Evolutionary conservation across 371 early-diverging fungal genomes (phyloP).

Genomic region (Lichtheimia hyalospora): DNA sequence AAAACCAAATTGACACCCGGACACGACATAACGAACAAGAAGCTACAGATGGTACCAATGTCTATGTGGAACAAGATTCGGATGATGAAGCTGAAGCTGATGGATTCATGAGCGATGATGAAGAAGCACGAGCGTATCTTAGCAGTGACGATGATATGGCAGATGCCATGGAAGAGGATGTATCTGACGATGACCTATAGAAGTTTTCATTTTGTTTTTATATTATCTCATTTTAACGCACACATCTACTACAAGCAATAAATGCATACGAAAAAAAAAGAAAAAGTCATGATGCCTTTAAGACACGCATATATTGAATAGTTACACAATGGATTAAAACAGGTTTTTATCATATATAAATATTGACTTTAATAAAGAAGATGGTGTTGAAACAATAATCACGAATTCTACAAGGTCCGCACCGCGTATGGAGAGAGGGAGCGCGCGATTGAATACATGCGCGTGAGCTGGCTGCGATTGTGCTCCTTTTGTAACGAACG

Average conservation of each 20-base stretch:
- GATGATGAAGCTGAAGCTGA: constrained; percentile 51
- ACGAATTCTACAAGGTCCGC: too few relatives aligned
- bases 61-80: constrained; percentile 63
- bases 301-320: too few relatives aligned
- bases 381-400: too few relatives aligned
- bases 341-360: too few relatives aligned
- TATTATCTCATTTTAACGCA: not conserved
- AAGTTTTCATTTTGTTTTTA: not conserved
- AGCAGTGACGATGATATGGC: constrained; percentile 10
- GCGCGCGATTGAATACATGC: too few relatives aligned
- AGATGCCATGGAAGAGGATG: constrained; percentile 2
- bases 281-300: too few relatives aligned
- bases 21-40: constrained; percentile 42
- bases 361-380: too few relatives aligned
- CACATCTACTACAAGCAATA: not conserved
- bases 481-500: too few relatives aligned
- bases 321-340: too few relatives aligned
- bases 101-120: constrained; percentile 7
- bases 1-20: constrained; percentile 67
- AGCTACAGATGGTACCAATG: constrained; percentile 12
- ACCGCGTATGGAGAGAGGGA: too few relatives aligned
- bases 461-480: too few relatives aligned
- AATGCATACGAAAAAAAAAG: not conserved
- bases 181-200: not conserved
- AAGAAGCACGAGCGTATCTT: constrained; percentile 1